phyloP scores from a whole-genome alignment of 2,329 filamentous ascomycete genomes.

The Monilinia polystroma region DNA sequence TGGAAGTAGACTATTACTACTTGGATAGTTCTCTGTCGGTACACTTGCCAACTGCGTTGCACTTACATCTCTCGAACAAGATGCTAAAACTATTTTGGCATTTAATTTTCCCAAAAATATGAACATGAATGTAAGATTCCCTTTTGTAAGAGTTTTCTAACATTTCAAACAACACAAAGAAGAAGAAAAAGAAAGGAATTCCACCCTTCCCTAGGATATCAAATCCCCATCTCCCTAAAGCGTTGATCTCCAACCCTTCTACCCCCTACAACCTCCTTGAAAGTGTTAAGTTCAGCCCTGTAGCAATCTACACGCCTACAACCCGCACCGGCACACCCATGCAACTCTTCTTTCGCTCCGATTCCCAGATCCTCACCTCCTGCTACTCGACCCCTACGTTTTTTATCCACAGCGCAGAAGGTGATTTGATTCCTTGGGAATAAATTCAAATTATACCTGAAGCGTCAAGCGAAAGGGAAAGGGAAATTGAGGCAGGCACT shows the following conservation, averaged over 20 bases:
- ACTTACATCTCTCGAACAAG: conserved; percentile 41
- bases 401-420: conserved; percentile 38
- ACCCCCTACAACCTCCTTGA: not conserved
- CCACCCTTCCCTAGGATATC: not conserved
- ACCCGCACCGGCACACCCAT: not conserved
- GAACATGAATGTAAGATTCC: not conserved
- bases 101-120: not conserved
- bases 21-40: conserved; percentile 53
- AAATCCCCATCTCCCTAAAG: not conserved
- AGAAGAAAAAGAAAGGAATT: no score
- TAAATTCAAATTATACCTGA: conserved; percentile 34
- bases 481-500: conserved; percentile 25
- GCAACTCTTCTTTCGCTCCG: conserved; percentile 29
- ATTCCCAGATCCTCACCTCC: conserved; percentile 26
- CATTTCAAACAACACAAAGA: no score
- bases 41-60: conserved; percentile 47
- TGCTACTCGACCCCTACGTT: conserved; percentile 34
- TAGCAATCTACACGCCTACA: conserved; percentile 1
- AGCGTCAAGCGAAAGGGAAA: conserved; percentile 31
- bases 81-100: conserved; percentile 36
- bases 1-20: conserved; percentile 40
- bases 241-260: not conserved
- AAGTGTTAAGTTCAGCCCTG: not conserved
- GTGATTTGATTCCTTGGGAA: conserved; percentile 42
- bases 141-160: not conserved